Evolutionary conservation across 1,139 yeast genomes (phyloP).

Genomic region (Komagataea norvegica): DNA sequence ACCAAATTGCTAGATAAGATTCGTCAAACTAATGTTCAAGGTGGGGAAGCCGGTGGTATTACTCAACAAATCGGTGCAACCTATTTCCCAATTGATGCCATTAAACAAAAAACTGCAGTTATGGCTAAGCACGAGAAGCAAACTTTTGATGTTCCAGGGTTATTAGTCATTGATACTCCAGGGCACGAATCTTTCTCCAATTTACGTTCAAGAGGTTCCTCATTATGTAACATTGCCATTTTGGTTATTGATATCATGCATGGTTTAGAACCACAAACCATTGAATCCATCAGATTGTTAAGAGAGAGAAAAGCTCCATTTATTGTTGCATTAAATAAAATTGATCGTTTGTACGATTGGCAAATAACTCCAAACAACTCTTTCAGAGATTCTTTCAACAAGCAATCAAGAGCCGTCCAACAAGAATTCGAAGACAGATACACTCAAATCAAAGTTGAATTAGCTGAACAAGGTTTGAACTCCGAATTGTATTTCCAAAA

Average conservation of each 20-base stretch:
- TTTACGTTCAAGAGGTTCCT: conserved; percentile 97
- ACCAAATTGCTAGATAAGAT: conserved; percentile 93
- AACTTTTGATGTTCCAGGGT: conserved; percentile 92
- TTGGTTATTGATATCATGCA: conserved; percentile 98
- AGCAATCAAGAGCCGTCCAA: conserved; percentile 80
- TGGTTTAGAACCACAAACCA: conserved; percentile 96
- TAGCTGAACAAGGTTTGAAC: conserved; percentile 97
- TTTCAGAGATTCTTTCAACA: conserved; percentile 87
- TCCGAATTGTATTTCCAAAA: conserved; percentile 95
- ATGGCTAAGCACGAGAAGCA: conserved; percentile 86
- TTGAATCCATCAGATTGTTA: conserved; percentile 86
- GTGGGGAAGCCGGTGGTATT: conserved; percentile 99
- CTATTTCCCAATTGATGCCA: conserved; percentile 95
- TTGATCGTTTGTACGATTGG: conserved; percentile 97
- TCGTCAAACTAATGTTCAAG: conserved; percentile 98
- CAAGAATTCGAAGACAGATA: conserved; percentile 87
- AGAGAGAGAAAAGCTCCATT: conserved; percentile 98
- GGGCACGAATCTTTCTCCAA: conserved; percentile 99
- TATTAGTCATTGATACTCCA: conserved; percentile 94
- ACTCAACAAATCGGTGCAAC: conserved; percentile 99
- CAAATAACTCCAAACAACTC: conserved; percentile 83
- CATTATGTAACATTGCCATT: conserved; percentile 97
- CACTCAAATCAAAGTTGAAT: conserved; percentile 80
- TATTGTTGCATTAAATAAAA: conserved; percentile 92
- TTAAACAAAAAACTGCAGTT: conserved; percentile 82